A percentile compares a stretch with the other conserved stretches of the same genome.
These are phyloP conservation scores for Talinum fruticosum DNA, from an alignment of 148 eudicot species.

Conservation along the genomic window DNA sequence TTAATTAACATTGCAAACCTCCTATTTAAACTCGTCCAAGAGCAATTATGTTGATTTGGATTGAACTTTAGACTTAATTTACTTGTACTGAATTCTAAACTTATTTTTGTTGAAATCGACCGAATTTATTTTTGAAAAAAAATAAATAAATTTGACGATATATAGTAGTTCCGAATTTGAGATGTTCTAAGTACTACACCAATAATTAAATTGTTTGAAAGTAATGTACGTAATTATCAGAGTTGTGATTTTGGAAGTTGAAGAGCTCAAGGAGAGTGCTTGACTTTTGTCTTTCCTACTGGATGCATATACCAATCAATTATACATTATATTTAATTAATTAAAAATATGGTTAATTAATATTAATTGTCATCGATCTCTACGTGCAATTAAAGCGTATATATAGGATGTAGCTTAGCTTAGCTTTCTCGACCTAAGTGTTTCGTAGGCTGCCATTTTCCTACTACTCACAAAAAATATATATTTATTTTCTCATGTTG, in stretches of 20 bases:
- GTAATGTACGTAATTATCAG: not conserved
- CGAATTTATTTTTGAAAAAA: too few species aligned
- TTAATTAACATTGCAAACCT: too few species aligned
- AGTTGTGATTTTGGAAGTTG: constrained; percentile 11
- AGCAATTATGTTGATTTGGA: too few species aligned
- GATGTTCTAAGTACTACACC: not conserved
- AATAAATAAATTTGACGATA: too few species aligned
- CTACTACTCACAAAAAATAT: too few species aligned
- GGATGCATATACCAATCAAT: not conserved
- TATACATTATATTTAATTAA: too few species aligned
- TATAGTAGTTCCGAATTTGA: not conserved
- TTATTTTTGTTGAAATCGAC: too few species aligned
- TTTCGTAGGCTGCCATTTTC: not conserved
- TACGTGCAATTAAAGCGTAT: not conserved
- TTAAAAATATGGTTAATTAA: not conserved
- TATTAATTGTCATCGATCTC: not conserved
- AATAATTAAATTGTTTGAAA: not conserved
- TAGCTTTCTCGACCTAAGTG: not conserved
- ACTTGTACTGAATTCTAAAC: too few species aligned
- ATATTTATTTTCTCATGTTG: not conserved
- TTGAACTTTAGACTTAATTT: too few species aligned
- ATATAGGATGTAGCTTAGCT: not conserved
- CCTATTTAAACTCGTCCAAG: too few species aligned
- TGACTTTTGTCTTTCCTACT: constrained; percentile 21
- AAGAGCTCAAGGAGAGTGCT: constrained; percentile 22